Percentiles rank a stretch among this genome's conserved stretches.
Conservation (phyloP, 176 grass and related monocot species). For the Oryza longistaminata region DNA sequence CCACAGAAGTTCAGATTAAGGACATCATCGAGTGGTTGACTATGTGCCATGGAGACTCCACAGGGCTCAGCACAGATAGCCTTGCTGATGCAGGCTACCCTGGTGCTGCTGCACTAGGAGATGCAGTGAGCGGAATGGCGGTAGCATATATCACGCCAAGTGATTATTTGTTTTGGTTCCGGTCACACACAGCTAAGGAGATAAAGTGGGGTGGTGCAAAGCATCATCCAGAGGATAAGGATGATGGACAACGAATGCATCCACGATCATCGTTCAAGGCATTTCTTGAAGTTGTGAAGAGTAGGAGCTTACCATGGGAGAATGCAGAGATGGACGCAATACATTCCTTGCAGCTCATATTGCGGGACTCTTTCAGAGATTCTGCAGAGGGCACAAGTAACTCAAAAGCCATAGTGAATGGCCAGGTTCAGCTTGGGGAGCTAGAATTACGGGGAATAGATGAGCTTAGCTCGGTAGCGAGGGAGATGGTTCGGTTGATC, state of each 20-base stretch:
- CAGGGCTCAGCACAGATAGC: conserved; percentile 92
- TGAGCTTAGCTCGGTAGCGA: conserved; percentile 87
- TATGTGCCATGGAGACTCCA: conserved; percentile 73
- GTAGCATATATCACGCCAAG: conserved; percentile 83
- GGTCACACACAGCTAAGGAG: conserved; percentile 94
- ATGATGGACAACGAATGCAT: conserved; percentile 96
- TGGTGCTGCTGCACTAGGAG: conserved; percentile 70
- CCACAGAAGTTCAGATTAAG: conserved; percentile 79
- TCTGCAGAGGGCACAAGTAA: conserved; percentile 56
- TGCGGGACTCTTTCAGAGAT: conserved; percentile 82
- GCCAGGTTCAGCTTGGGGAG: conserved; percentile 60
- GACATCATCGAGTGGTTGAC: conserved; percentile 89
- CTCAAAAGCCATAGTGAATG: conserved; percentile 68
- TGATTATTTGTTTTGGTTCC: conserved; percentile 98
- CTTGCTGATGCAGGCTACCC: conserved; percentile 85
- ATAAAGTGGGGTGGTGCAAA: conserved; percentile 98
- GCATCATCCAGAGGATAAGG: conserved; percentile 94
- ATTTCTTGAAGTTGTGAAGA: conserved; percentile 97
- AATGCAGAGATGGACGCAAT: conserved; percentile 97
- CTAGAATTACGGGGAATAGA: conserved; percentile 84
- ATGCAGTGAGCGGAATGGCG: conserved; percentile 93
- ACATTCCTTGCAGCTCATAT: conserved; percentile 93
- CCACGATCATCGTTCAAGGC: conserved; percentile 95
- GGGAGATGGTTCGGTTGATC: conserved; percentile 95
- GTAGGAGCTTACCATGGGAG: conserved; percentile 91